Conservation (phyloP, 73 alveolate genomes). For the Tetrahymena malaccensis region DNA sequence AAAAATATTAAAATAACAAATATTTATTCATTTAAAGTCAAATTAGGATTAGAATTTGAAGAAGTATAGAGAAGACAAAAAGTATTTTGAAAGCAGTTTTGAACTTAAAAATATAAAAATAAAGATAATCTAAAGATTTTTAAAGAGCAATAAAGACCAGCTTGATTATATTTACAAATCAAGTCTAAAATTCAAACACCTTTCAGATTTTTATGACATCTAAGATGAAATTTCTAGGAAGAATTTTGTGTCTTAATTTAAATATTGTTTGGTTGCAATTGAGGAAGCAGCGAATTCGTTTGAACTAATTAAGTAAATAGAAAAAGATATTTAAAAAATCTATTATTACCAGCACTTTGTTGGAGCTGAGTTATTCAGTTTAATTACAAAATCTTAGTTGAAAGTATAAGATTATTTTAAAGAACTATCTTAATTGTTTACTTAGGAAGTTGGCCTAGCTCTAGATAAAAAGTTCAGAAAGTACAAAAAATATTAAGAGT, state of each 20-base stretch:
- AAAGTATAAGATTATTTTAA: not conserved
- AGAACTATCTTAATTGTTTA: not conserved
- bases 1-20: not conserved
- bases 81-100: not conserved
- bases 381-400: not conserved
- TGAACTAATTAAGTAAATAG: not conserved
- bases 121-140: not conserved
- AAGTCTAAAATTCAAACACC: not conserved
- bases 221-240: not conserved
- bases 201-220: not conserved
- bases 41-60: not conserved
- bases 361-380: not conserved
- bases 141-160: not conserved
- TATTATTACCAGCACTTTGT: not conserved
- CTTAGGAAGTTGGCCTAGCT: not conserved
- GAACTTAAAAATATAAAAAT: not conserved
- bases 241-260: not conserved
- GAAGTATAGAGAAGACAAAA: not conserved
- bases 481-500: not conserved
- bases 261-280: not conserved
- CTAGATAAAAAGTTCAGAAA: not conserved
- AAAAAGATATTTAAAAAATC: not conserved
- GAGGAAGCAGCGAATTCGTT: not conserved
- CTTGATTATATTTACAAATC: not conserved
- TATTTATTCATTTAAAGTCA: not conserved